Evolutionary conservation across 2,329 filamentous ascomycete genomes (phyloP), one percentile per base, ranked within the genome.

Genomic region (Xylariaceae sp.): DNA sequence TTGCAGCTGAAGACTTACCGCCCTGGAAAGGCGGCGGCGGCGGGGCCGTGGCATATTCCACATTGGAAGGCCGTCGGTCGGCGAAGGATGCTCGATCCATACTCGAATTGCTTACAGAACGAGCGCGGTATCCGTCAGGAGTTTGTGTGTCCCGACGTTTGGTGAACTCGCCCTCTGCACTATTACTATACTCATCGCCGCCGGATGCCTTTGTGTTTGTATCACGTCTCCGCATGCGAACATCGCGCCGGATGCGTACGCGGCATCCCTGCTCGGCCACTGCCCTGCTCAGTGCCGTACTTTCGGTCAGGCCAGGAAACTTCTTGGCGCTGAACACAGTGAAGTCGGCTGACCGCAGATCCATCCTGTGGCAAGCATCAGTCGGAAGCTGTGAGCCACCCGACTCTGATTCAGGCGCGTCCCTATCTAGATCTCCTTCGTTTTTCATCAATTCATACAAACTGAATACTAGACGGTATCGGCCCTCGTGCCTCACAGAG

Each of bases 191-290:
- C 42, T 73, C 72, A 46, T 75, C 75, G 10, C 77, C 74, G 16
- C 61, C 62, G 37, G 65, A 60, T 15, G 62, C 57, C 73, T 92
- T 92, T 57, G 80, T 80, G 56, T 92, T 92, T 56, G 80, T 80
- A 55, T 90, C 88, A 36, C 90, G 85, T 67, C 89, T 86, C 71
- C 91, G 85, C 88, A 96, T 95, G 54, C 91, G 85, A 6, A 95
- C 89, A 72, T 97, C 94, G 59, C 94, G 88, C 53, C 94, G 84
- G 65, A 99, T 99, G 43, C 94, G 87, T 26, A 99, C 94, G 62
- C 92, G 89, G 71, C 94, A 97, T 54, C 94, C 94, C 72, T 99
- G 94, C 71, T 99, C 92, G 16, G 92, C 92, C 41, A 99, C 91
- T 34, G 89, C 87, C 58, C 92, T 87, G 72, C 92, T 96, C 47